Base-by-base conservation (phyloP, 2,329 filamentous ascomycete species). In the Lomentospora prolificans region DNA sequence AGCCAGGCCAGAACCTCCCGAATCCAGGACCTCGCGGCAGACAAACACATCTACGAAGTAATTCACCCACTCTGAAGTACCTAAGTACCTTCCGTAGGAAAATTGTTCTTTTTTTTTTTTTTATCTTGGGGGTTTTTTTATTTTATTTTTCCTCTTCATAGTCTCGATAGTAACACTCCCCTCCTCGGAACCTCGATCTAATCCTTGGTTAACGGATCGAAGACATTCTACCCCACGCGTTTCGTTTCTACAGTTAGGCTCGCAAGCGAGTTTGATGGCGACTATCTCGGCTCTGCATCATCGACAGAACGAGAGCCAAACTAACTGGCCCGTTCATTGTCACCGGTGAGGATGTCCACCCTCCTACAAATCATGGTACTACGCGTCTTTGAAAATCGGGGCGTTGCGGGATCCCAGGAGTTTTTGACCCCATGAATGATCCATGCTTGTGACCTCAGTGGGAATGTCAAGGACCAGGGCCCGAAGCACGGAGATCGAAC, bases 401-500 rank as follows among this genome's bases (percentile, higher is more conserved):
- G n/a, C 24, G 30, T 33, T 33, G 22, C 36, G 25, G 36, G 33
- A 46, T 25, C n/a, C n/a, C 5, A 33, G 51, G 51, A 25, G 51
- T 27, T 41, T 33, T 53, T 24, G 53, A 51, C 46, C 44, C 19
- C 44, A 33, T 51, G 53, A 51, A 48, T 28, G 25, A 50, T 9
- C 53, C 53, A 33, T 39, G 33, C 24, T 44, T 44, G 52, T 54
- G 39, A 44, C 52, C 27, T 30, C 52, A 28, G 41, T 48, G 24
- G 30, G 24, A 50, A 27, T 41, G 53, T 55, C 53, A 55, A 33
- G 53, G 53, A 55, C 53, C 44, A 51, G 53, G 53, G 53, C 19
- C 22, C 44, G 53, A 55, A 36, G 53, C 53, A 55, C 30, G 53
- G 46, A 55, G 53, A 55, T 55, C 53, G 46, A 55, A 55, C 46